Percentiles rank a stretch among this genome's conserved stretches.
phyloP scores from a whole-genome alignment of 345 rosid genomes.

The Salix dunnii region DNA sequence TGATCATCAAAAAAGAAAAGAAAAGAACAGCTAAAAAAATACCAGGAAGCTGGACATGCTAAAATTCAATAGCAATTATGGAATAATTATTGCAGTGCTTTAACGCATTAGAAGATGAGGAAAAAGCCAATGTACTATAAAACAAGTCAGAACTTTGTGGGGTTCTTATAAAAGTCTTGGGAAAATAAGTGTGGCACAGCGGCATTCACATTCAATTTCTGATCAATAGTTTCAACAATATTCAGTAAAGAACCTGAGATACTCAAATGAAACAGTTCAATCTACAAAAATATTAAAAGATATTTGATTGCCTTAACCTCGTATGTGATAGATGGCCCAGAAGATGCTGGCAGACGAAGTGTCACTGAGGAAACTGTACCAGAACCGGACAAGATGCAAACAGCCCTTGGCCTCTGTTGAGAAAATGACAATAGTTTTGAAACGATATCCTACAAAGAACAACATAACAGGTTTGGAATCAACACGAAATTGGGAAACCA shows the following conservation, averaged over 20 bases:
- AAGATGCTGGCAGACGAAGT: slow-evolving; percentile 70
- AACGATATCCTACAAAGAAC: slow-evolving; percentile 64
- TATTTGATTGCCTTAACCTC: slow-evolving; percentile 56
- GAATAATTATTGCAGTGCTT: not conserved
- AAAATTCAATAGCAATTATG: not conserved
- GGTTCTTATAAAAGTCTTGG: not conserved
- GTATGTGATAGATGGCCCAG: slow-evolving; percentile 50
- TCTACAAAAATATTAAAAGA: not conserved
- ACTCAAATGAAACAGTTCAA: not conserved
- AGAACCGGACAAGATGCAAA: slow-evolving; percentile 86
- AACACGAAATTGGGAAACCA: not conserved
- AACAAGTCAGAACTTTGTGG: not conserved
- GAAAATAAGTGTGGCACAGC: not conserved
- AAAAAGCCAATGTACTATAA: not conserved
- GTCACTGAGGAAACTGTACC: slow-evolving; percentile 89
- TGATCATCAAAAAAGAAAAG: too few species aligned
- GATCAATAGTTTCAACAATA: not conserved
- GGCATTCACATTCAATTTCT: not conserved
- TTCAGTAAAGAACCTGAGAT: not conserved
- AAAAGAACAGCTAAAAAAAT: too few species aligned
- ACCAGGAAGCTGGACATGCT: not conserved
- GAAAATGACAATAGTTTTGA: slow-evolving; percentile 73
- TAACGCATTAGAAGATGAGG: not conserved
- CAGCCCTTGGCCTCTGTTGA: slow-evolving; percentile 87
- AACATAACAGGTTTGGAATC: not conserved